Percentiles rank a stretch among this genome's conserved stretches.
These are phyloP conservation scores for Xerocomellus dryophilus DNA, from an alignment of 768 basidiomycete species.

Conservation along the genomic window DNA sequence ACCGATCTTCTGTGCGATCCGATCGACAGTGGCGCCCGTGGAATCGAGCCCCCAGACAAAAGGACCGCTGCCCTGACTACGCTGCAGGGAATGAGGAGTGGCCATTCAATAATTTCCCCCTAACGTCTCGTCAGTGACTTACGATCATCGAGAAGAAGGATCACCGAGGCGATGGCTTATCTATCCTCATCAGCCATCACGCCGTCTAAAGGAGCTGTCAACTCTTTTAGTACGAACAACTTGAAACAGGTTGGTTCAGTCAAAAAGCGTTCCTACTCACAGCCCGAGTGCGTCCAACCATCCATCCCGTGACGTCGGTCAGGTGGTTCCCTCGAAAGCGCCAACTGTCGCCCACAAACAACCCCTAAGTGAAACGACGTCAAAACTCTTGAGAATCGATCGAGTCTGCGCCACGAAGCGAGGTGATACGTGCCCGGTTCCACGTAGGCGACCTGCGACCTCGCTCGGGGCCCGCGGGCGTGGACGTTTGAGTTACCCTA, in stretches of 20 bases:
- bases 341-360: too few relatives aligned
- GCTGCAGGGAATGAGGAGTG: not conserved
- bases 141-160: not conserved
- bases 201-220: not conserved
- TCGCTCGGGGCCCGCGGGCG: not conserved
- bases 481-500: not conserved
- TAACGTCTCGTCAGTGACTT: not conserved
- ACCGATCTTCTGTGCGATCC: not conserved
- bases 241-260: slow-evolving; percentile 4
- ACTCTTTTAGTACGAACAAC: not conserved
- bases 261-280: not conserved
- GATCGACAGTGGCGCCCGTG: slow-evolving; percentile 7
- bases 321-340: not conserved
- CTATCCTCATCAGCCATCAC: not conserved
- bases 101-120: not conserved
- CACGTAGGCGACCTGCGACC: not conserved
- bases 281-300: too few relatives aligned
- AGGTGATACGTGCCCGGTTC: not conserved
- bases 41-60: not conserved
- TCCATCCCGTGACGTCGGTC: not conserved
- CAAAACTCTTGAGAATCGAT: not conserved
- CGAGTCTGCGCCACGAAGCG: not conserved
- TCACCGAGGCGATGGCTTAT: not conserved
- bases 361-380: not conserved
- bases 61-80: not conserved